Conservation (phyloP, 306 rosid genomes). For the Medicago ruthenica region DNA sequence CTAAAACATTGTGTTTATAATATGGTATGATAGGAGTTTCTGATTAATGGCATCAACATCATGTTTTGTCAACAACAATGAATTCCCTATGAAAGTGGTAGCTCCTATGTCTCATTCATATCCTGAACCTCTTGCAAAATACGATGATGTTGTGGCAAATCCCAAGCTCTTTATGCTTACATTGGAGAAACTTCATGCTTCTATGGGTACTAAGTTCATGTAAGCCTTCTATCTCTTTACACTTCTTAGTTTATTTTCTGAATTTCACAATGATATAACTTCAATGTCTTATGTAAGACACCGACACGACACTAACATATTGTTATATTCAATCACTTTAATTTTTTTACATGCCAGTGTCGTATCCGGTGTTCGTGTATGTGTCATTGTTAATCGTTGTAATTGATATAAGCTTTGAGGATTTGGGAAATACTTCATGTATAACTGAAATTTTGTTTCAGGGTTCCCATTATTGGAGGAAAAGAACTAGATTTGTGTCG, state of each 20-base stretch:
- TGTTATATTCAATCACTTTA: too few species aligned
- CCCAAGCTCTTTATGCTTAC: conserved; percentile 65
- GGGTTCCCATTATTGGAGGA: conserved; percentile 91
- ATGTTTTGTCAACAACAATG: conserved; percentile 51
- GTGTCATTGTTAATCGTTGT: neutral
- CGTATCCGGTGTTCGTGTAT: neutral
- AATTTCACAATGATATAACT: too few species aligned
- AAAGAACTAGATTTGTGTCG: conserved; percentile 76
- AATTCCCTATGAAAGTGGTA: conserved; percentile 49
- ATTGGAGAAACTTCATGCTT: conserved; percentile 75
- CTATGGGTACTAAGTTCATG: conserved; percentile 88
- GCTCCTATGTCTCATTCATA: conserved; percentile 46
- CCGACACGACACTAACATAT: neutral
- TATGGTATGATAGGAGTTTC: conserved; percentile 25
- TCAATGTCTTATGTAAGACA: neutral
- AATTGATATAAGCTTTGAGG: neutral
- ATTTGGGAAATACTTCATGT: neutral
- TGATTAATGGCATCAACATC: conserved; percentile 63
- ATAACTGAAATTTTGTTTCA: conserved; percentile 35
- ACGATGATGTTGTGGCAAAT: conserved; percentile 61
- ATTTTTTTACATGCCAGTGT: neutral
- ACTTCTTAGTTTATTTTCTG: neutral
- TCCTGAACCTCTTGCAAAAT: conserved; percentile 64
- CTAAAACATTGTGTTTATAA: neutral
- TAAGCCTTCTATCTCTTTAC: conserved; percentile 37